Evolutionary conservation across 108 stramenopile species (phyloP), one percentile per base, ranked within the genome.

Genomic region (Nannochloropsis salina): DNA sequence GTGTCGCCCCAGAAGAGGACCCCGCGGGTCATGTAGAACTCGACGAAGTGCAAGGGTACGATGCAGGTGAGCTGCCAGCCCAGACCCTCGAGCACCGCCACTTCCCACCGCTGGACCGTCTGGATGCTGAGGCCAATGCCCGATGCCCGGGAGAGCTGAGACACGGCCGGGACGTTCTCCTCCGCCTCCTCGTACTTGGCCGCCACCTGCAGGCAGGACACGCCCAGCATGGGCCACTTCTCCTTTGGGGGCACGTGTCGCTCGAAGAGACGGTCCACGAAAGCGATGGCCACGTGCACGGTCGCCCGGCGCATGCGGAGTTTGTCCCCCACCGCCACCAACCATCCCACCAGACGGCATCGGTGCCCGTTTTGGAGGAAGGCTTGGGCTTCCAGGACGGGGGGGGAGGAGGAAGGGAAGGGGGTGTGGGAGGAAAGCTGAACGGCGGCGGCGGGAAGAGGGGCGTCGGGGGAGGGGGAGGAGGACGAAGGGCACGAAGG

Each of bases 21-120:
- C 0, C 61, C 61, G 5, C 61, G 61, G 61, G 61, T 74, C 5
- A 74, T 4, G 61, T 74, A 74, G 61, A n/a, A 74, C 61, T 74
- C 61, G 61, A 74, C n/a, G 8, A 74, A 74, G n/a, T 74, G 61
- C 61, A 74, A 74, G 20, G 61, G 61, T n/a, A 74, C 61, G 61
- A 74, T 74, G 61, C 61, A 74, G 20, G 61, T 74, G 20, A 74
- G 61, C 61, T 74, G 61, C 61, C 61, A 74, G 20, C 61, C 61
- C n/a, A 74, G 61, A 15, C 61, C 61, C 61, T 74, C 61, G 2
- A 74, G 61, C 61, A 74, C 61, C 6, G 61, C 61, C n/a, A 74
- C 61, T n/a, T 74, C 61, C 61, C 61, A 74, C 6, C 61, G 15
- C 61, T 74, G 61, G 20, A 74, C 61, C 61, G 61, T 74, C 61